phyloP scores from a whole-genome alignment of 2,329 filamentous ascomycete species.

The Daldinia sp. region DNA sequence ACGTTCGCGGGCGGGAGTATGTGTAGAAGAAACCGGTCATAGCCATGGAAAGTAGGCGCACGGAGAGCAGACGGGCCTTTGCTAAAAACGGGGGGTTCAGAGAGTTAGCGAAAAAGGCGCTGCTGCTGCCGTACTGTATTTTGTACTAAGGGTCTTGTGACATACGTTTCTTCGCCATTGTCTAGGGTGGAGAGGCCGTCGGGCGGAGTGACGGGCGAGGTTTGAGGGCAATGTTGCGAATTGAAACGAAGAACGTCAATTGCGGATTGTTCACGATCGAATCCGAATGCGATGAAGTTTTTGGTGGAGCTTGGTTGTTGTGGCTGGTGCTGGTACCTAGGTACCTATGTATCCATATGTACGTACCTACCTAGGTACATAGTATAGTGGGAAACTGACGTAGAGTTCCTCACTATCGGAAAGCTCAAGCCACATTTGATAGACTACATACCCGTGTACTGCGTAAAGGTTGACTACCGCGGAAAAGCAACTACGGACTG shows the following conservation, averaged over 20 bases:
- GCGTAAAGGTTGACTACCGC: neutral
- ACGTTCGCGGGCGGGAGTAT: conserved; percentile 81
- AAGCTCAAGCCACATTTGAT: conserved; percentile 9
- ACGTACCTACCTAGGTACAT: too few relatives aligned
- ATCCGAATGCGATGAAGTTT: conserved; percentile 40
- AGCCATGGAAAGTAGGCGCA: conserved; percentile 97
- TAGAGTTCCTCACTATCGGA: neutral
- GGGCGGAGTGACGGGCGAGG: conserved; percentile 20
- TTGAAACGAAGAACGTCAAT: conserved; percentile 25
- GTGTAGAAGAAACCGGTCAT: conserved; percentile 99
- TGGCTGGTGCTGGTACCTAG: conserved; percentile 36
- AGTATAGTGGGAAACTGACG: neutral
- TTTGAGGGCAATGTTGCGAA: neutral
- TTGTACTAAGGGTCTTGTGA: neutral
- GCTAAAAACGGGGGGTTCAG: conserved; percentile 60
- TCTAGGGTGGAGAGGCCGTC: conserved; percentile 15
- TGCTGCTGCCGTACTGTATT: too few relatives aligned
- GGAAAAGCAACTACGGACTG: conserved; percentile 7
- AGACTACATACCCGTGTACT: neutral
- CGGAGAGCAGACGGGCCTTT: conserved; percentile 92
- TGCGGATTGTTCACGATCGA: conserved; percentile 19
- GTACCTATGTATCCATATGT: too few relatives aligned
- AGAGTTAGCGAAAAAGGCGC: neutral
- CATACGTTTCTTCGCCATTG: conserved; percentile 60
- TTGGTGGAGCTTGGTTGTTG: conserved; percentile 45